Evolutionary conservation across 192 early-diverging fungal species (phyloP), one percentile per base, ranked within the genome.

Genomic region (Chytriomyces confervae): DNA sequence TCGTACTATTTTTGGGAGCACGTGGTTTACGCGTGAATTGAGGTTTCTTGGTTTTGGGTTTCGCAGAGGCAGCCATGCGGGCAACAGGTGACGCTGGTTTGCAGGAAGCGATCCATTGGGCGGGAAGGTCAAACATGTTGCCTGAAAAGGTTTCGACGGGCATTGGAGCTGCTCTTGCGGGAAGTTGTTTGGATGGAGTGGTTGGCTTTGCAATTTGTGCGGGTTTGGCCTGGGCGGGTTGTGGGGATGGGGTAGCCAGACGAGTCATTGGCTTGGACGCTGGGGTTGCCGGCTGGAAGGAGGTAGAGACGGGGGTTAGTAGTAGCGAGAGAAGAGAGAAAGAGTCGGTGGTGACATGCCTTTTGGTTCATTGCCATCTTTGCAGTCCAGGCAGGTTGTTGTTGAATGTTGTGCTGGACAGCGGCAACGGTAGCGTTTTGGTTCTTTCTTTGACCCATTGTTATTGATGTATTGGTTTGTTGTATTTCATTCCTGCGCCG

Each of bases 81-180:
- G 18, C 1, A n/a, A 72, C 72, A 3, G 72, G 61, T 45, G 20
- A 63, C 0, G 72, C 57, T n/a, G 72, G 72, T 46, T 74, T 74
- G 61, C 20, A 62, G 8, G 43, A 16, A 29, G 49, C 61, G 4
- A 62, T 61, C 72, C 72, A 74, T n/a, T 63, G 43, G 3, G n/a
- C 20, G 16, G 72, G 72, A 2, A 74, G 72, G 61, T 74, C 72
- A 60, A 74, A 74, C 53, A 74, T 74, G 27, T 74, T 63, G 11
- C 72, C 72, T 5, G 50, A 60, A 18, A 74, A n/a, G 20, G 51
- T 62, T 18, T 61, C 72, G n/a, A 49, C 27, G 5, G 46, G 61
- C 10, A 36, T 49, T 7, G 72, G 18, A 29, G 62, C 72, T 9
- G 72, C 72, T 48, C 29, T 50, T 18, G 46, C 72, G 10, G 61